These are phyloP conservation scores for Cryptosporidium bovis DNA, from an alignment of 169 alveolate species.

Conservation along the genomic window DNA sequence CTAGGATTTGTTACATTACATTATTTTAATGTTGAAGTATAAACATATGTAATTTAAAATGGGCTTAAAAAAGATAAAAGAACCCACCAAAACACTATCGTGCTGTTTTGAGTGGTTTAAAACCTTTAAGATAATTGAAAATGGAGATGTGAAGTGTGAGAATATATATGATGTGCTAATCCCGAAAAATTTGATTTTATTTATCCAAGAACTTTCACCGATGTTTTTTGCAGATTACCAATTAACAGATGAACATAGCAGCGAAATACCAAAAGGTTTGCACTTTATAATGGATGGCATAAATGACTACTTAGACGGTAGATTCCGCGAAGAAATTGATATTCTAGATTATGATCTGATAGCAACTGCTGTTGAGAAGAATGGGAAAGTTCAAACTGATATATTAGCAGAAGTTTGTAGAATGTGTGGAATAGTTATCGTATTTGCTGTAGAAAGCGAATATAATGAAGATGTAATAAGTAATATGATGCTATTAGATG, in stretches of 20 bases:
- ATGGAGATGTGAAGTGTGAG: conserved; percentile 35
- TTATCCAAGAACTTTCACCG: conserved; percentile 72
- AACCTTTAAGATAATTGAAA: conserved; percentile 57
- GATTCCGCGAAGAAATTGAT: conserved; percentile 69
- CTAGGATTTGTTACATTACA: neutral
- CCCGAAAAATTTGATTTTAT: conserved; percentile 47
- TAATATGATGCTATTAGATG: conserved; percentile 65
- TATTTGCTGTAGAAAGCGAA: conserved; percentile 74
- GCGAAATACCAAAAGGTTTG: conserved; percentile 33
- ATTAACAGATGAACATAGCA: conserved; percentile 44
- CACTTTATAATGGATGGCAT: conserved; percentile 71
- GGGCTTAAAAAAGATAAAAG: conserved; percentile 19
- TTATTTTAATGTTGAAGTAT: neutral
- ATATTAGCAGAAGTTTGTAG: conserved; percentile 40
- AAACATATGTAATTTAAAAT: conserved; percentile 7
- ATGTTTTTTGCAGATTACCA: conserved; percentile 67
- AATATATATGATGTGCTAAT: conserved; percentile 41
- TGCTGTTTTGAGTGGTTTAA: conserved; percentile 72
- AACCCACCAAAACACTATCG: conserved; percentile 44
- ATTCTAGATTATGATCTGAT: conserved; percentile 60
- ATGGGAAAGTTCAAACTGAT: conserved; percentile 17
- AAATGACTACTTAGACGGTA: conserved; percentile 61
- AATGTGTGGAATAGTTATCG: conserved; percentile 61
- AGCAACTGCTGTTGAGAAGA: conserved; percentile 59
- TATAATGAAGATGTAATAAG: conserved; percentile 60